Percentiles rank a stretch among this genome's conserved stretches.
Evolutionary conservation across 2,329 filamentous ascomycete species (phyloP).

Genomic region (Diplodia intermedia): DNA sequence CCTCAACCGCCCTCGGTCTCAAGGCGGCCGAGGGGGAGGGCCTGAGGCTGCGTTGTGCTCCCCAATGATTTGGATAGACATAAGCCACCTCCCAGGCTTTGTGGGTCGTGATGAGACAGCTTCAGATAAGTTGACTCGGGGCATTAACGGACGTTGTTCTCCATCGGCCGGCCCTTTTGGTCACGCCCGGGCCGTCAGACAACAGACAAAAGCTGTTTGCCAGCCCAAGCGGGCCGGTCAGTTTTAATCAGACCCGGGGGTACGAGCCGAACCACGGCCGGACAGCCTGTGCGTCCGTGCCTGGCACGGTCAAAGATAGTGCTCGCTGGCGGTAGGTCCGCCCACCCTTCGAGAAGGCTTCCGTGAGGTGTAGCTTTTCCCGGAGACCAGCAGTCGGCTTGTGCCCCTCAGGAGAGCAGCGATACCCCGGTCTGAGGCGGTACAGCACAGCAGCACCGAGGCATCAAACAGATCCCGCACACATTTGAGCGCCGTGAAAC

Average conservation of each 20-base stretch:
- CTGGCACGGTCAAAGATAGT: not conserved
- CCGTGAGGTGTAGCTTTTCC: constrained; percentile 1
- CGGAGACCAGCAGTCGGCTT: constrained; percentile 21
- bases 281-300: not conserved
- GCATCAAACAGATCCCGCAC: not conserved
- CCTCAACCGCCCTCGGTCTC: constrained; percentile 9
- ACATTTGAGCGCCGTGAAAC: constrained; percentile 6
- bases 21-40: constrained; percentile 9
- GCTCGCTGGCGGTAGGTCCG: not conserved
- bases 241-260: constrained; percentile 2
- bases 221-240: not conserved
- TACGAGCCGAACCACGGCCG: not conserved
- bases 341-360: constrained; percentile 11
- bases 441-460: not conserved
- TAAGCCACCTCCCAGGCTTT: not conserved
- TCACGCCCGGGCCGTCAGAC: not conserved
- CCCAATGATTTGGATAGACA: constrained; percentile 13
- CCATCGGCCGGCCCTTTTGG: constrained; percentile 9
- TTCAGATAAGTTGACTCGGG: constrained; percentile 12
- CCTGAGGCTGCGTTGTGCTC: constrained; percentile 3
- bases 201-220: not conserved
- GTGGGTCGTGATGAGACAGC: constrained; percentile 1
- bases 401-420: constrained; percentile 26
- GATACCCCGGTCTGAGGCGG: not conserved
- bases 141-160: not conserved